These are phyloP conservation scores for Schrenkiella parvula DNA, from an alignment of 345 rosid species.

Conservation along the genomic window DNA sequence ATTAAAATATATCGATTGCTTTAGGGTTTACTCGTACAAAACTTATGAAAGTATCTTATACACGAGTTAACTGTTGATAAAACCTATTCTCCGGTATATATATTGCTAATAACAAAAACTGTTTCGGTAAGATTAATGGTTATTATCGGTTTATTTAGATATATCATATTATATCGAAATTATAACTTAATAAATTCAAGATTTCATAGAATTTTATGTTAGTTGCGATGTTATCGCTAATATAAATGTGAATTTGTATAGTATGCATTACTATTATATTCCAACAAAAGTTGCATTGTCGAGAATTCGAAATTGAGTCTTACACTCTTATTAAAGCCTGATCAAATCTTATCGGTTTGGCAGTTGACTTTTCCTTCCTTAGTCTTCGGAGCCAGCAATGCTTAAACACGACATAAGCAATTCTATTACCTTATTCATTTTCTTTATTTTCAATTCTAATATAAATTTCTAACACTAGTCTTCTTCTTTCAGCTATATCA, in stretches of 20 bases:
- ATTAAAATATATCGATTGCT: not conserved
- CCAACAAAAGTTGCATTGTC: not conserved
- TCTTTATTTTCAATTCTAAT: not conserved
- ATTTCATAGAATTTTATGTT: not conserved
- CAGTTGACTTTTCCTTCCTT: not conserved
- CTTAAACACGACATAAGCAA: not conserved
- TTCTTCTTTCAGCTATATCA: no score
- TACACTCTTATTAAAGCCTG: conserved; percentile 3
- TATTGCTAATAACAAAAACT: not conserved
- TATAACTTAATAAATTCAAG: no score
- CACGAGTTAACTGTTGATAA: not conserved
- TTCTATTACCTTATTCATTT: not conserved
- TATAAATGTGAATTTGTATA: no score
- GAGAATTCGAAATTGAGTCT: conserved; percentile 16
- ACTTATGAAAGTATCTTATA: not conserved
- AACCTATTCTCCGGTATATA: not conserved
- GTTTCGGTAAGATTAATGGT: not conserved
- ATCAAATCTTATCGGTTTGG: not conserved
- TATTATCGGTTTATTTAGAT: not conserved
- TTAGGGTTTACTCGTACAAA: conserved; percentile 4
- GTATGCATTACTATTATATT: not conserved
- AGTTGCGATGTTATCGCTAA: no score
- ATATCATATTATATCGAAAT: no score
- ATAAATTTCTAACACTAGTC: not conserved
- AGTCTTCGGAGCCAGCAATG: conserved; percentile 1